A percentile compares a stretch with the other conserved stretches of the same genome.
Evolutionary conservation across 1,139 yeast genomes (phyloP).

Genomic region (Nakaseomyces glabratus): DNA sequence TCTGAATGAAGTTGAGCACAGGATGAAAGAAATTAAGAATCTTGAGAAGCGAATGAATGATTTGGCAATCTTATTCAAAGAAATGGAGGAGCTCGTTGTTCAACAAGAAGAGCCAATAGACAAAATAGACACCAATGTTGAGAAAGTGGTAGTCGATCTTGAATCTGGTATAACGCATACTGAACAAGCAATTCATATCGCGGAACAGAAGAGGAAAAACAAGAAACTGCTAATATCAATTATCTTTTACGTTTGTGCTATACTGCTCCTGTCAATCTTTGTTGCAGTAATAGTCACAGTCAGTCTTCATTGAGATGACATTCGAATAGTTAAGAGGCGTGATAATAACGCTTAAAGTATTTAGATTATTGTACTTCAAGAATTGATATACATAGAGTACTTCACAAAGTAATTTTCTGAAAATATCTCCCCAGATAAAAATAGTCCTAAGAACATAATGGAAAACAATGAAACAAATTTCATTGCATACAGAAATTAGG

Average conservation of each 20-base stretch:
- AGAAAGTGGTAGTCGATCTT: conserved; percentile 75
- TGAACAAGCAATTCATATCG: conserved; percentile 77
- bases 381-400: not conserved
- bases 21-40: conserved; percentile 91
- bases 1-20: conserved; percentile 86
- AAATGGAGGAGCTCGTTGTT: conserved; percentile 92
- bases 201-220: conserved; percentile 85
- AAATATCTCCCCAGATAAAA: conserved; percentile 7
- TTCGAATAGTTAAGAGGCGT: conserved; percentile 16
- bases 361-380: not conserved
- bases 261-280: conserved; percentile 31
- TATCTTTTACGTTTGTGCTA: conserved; percentile 38
- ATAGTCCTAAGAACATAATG: conserved; percentile 6
- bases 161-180: conserved; percentile 94
- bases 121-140: conserved; percentile 73
- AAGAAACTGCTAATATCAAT: conserved; percentile 73
- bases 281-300: conserved; percentile 61
- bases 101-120: conserved; percentile 89
- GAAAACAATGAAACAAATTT: conserved; percentile 10
- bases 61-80: conserved; percentile 86
- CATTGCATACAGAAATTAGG: conserved; percentile 10
- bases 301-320: conserved; percentile 39
- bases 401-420: conserved; percentile 2
- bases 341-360: conserved; percentile 1
- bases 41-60: conserved; percentile 95